These are phyloP conservation scores for Plantago lanceolata DNA, from an alignment of 305 asterid species.

Conservation along the genomic window DNA sequence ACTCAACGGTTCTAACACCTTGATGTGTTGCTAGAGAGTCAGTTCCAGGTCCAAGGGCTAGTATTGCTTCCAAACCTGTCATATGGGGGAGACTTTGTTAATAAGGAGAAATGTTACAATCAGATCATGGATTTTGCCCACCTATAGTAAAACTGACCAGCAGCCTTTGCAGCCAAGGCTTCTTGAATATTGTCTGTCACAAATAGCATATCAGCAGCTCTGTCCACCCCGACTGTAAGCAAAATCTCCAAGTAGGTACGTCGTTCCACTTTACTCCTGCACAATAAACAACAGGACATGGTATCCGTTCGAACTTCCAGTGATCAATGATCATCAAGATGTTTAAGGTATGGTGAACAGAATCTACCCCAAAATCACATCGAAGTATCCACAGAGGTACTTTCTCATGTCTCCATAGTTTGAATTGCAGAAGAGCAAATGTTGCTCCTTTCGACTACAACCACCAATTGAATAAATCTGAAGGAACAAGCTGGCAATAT, in stretches of 20 bases:
- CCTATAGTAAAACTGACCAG: neutral
- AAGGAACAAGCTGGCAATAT: neutral
- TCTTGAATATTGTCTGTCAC: constrained; percentile 6
- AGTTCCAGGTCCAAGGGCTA: neutral
- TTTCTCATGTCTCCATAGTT: constrained; percentile 13
- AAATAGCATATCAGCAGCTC: constrained; percentile 8
- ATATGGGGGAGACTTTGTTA: neutral
- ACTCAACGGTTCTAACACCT: constrained; percentile 1
- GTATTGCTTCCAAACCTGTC: constrained; percentile 7
- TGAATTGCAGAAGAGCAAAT: neutral
- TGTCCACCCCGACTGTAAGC: constrained; percentile 9
- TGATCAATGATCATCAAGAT: no score
- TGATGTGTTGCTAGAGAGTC: neutral
- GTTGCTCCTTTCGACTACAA: constrained; percentile 11
- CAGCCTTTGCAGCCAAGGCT: constrained; percentile 13
- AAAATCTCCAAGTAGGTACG: constrained; percentile 4
- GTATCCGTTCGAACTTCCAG: neutral
- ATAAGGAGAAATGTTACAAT: neutral
- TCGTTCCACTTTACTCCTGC: constrained; percentile 1
- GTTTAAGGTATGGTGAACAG: neutral
- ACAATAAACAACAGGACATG: neutral
- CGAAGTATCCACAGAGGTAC: constrained; percentile 10
- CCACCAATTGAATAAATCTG: constrained; percentile 2
- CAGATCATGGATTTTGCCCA: no score
- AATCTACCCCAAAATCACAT: constrained; percentile 6